phyloP scores from a whole-genome alignment of 2,329 filamentous ascomycete genomes.

The Geosmithia morbida region DNA sequence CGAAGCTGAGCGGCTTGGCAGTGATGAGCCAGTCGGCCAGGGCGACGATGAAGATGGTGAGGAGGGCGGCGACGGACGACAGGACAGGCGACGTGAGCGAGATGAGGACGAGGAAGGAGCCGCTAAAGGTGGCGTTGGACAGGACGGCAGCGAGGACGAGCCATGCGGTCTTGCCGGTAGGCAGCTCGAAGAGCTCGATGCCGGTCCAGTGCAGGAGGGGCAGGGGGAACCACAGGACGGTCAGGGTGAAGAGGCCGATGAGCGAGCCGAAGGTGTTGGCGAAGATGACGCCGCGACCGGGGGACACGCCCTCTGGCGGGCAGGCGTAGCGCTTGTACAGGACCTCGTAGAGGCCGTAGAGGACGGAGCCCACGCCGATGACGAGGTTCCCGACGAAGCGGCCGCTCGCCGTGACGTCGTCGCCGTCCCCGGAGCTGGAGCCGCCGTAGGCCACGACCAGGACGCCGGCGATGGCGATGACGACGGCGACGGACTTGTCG shows the following conservation, averaged over 20 bases:
- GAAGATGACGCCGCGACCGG: constrained; percentile 87
- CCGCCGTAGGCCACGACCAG: constrained; percentile 94
- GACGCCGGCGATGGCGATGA: constrained; percentile 77
- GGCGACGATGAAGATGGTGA: constrained; percentile 95
- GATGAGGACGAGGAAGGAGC: constrained; percentile 85
- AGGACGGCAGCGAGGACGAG: constrained; percentile 70
- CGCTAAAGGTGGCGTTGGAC: constrained; percentile 84
- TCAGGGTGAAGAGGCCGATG: constrained; percentile 75
- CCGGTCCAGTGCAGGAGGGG: constrained; percentile 69
- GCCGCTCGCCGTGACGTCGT: constrained; percentile 34
- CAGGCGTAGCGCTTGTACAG: constrained; percentile 90
- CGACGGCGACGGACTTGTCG: constrained; percentile 77
- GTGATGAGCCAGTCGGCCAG: constrained; percentile 81
- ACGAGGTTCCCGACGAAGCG: constrained; percentile 77
- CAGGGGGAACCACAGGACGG: constrained; percentile 82
- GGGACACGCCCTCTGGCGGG: constrained; percentile 74
- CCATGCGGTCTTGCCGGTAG: constrained; percentile 61
- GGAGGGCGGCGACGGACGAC: constrained; percentile 77
- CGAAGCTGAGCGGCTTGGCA: constrained; percentile 57
- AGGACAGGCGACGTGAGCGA: constrained; percentile 85
- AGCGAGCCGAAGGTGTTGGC: constrained; percentile 83
- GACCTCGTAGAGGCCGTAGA: constrained; percentile 96
- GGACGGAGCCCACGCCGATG: constrained; percentile 77
- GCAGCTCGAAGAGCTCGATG: constrained; percentile 71
- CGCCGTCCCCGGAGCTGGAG: constrained; percentile 28